Conservation (phyloP, 495 filamentous ascomycete species). For the Penicillium bovifimosum region DNA sequence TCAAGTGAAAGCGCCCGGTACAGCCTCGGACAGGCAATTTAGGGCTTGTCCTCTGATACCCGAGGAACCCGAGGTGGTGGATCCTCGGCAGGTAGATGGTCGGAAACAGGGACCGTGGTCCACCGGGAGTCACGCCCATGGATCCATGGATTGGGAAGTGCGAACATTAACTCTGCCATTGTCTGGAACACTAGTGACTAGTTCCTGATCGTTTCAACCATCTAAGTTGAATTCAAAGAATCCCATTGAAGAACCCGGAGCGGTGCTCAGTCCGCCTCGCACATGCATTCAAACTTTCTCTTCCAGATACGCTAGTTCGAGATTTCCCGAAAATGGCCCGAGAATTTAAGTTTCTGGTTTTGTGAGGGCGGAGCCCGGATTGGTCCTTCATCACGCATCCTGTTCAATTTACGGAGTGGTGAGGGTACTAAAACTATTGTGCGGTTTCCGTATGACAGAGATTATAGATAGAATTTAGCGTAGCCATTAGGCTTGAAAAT, state of each 20-base stretch:
- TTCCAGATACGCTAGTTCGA: background rate
- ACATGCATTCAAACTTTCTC: background rate
- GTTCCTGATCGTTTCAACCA: no score
- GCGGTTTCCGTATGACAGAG: background rate
- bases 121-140: background rate
- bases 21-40: background rate
- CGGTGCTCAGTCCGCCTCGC: slow-evolving; percentile 5
- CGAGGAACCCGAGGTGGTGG: slow-evolving; percentile 1
- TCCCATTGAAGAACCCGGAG: background rate
- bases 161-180: slow-evolving; percentile 1
- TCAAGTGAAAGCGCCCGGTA: no score
- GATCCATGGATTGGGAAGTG: no score
- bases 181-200: slow-evolving; percentile 21
- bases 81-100: slow-evolving; percentile 4
- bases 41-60: background rate
- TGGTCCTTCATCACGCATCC: background rate
- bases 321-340: slow-evolving; percentile 2
- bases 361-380: background rate
- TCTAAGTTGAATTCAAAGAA: background rate
- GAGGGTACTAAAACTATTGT: background rate
- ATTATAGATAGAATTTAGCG: background rate
- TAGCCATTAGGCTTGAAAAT: background rate
- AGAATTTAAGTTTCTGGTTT: slow-evolving; percentile 7
- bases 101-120: background rate
- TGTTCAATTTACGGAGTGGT: background rate